A percentile compares a stretch with the other conserved stretches of the same genome.
Conservation (phyloP, 106 monocot species). For the Dendrobium chrysotoxum region DNA sequence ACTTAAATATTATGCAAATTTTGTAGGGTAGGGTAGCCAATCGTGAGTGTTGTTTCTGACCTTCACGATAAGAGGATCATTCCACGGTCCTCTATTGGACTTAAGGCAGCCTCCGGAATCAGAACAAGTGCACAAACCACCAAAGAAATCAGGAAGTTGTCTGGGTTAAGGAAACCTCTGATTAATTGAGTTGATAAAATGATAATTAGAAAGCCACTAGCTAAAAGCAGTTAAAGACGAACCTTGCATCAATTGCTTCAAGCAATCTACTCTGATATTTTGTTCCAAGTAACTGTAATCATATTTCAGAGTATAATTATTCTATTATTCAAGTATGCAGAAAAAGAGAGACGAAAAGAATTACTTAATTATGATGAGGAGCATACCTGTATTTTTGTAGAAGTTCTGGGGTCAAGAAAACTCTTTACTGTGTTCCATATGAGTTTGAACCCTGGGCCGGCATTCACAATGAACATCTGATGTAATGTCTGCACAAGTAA, state of each 20-base stretch:
- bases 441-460: slow-evolving; percentile 84
- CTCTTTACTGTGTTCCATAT: slow-evolving; percentile 92
- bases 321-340: too few species aligned
- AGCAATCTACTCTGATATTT: slow-evolving; percentile 82
- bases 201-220: background rate
- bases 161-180: slow-evolving; percentile 30
- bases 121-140: slow-evolving; percentile 59
- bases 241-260: slow-evolving; percentile 85
- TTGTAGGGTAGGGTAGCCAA: background rate
- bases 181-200: background rate
- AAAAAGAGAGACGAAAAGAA: background rate
- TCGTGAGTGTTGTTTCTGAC: slow-evolving; percentile 34
- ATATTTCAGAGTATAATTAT: background rate
- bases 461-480: slow-evolving; percentile 99
- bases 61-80: slow-evolving; percentile 58
- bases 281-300: slow-evolving; percentile 69
- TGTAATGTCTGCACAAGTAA: slow-evolving; percentile 62
- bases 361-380: background rate
- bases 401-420: slow-evolving; percentile 87
- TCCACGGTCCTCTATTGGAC: slow-evolving; percentile 72
- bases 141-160: slow-evolving; percentile 82
- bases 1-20: background rate
- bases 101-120: slow-evolving; percentile 53
- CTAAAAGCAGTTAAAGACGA: background rate
- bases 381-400: slow-evolving; percentile 81